A percentile compares a stretch with the other conserved stretches of the same genome.
Evolutionary conservation across 2,329 filamentous ascomycete genomes (phyloP).

Genomic region (Simplicillium aogashimaense): DNA sequence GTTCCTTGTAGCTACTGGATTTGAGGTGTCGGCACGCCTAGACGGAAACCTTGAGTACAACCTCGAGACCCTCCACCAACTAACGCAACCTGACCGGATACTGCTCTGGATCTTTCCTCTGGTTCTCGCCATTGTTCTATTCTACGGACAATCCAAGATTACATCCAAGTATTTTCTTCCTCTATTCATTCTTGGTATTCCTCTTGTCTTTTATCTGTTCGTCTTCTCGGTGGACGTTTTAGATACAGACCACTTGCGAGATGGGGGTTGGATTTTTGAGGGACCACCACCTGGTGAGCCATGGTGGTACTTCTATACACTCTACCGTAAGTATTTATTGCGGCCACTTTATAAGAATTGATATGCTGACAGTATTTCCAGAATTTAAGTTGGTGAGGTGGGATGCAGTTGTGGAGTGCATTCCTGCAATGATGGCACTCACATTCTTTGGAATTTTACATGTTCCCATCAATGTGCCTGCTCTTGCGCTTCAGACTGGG

Average conservation of each 20-base stretch:
- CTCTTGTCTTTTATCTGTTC: slow-evolving; percentile 67
- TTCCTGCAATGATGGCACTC: slow-evolving; percentile 91
- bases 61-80: slow-evolving; percentile 61
- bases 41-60: slow-evolving; percentile 80
- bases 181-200: slow-evolving; percentile 72
- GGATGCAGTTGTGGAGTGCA: slow-evolving; percentile 69
- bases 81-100: slow-evolving; percentile 65
- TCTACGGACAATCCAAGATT: slow-evolving; percentile 65
- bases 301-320: slow-evolving; percentile 96
- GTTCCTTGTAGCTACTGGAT: slow-evolving; percentile 83
- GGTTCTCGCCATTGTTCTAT: slow-evolving; percentile 62
- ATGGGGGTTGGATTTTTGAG: slow-evolving; percentile 83
- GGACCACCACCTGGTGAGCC: slow-evolving; percentile 76
- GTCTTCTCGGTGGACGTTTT: slow-evolving; percentile 61
- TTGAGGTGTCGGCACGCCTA: slow-evolving; percentile 86
- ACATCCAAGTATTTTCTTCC: slow-evolving; percentile 81
- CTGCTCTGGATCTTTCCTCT: slow-evolving; percentile 79
- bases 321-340: slow-evolving; percentile 62
- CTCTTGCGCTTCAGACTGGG: slow-evolving; percentile 77
- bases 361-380: slow-evolving; percentile 23
- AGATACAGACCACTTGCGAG: slow-evolving; percentile 55
- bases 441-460: slow-evolving; percentile 97
- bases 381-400: slow-evolving; percentile 76
- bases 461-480: slow-evolving; percentile 95
- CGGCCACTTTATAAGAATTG: not conserved